A percentile compares a stretch with the other conserved stretches of the same genome.
phyloP scores from a whole-genome alignment of 176 grass and related monocot genomes.

The Oryza meridionalis region DNA sequence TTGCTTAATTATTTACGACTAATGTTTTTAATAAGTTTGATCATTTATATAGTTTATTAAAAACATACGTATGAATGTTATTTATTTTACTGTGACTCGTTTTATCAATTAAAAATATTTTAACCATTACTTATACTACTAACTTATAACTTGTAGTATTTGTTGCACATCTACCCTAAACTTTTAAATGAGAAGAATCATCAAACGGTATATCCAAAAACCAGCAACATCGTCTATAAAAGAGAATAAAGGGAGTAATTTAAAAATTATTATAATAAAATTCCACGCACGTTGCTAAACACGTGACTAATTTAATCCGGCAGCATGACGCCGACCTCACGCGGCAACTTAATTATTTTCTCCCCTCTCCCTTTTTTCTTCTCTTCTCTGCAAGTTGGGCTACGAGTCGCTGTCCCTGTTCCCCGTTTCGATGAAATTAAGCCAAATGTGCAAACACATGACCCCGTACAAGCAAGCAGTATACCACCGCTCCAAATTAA shows the following conservation, averaged over 20 bases:
- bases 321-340: background rate
- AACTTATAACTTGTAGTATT: too few species aligned
- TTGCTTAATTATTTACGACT: background rate
- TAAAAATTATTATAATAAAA: background rate
- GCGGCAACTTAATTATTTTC: slow-evolving; percentile 13
- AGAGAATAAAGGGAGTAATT: too few species aligned
- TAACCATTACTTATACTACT: too few species aligned
- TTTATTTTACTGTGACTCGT: too few species aligned
- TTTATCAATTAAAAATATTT: too few species aligned
- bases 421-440: slow-evolving; percentile 12
- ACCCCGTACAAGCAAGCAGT: background rate
- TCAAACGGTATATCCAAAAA: too few species aligned
- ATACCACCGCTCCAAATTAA: background rate
- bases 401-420: slow-evolving; percentile 25
- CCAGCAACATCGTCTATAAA: too few species aligned
- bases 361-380: background rate
- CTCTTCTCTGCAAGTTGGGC: background rate
- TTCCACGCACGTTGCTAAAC: slow-evolving; percentile 15
- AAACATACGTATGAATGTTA: too few species aligned
- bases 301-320: slow-evolving; percentile 14
- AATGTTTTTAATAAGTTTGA: too few species aligned
- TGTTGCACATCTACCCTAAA: too few species aligned
- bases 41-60: too few species aligned
- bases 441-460: background rate
- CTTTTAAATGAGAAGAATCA: too few species aligned